Conservation (phyloP, 208 protist species). For the Crithidia bombi region DNA sequence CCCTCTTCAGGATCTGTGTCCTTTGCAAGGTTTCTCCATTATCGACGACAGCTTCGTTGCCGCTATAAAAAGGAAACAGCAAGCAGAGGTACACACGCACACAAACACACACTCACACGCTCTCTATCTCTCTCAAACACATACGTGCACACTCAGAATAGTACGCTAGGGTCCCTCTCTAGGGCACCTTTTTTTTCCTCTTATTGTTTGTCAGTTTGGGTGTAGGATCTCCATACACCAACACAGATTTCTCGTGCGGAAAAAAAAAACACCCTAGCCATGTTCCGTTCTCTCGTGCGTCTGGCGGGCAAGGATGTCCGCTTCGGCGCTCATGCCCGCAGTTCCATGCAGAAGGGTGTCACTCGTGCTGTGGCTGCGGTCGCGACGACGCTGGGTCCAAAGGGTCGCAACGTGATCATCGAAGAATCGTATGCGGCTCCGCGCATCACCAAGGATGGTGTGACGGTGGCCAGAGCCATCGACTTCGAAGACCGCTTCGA, state of each 20-base stretch:
- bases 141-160: too few species aligned
- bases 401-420: slow-evolving; percentile 99
- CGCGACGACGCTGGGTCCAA: slow-evolving; percentile 98
- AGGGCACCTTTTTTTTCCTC: too few species aligned
- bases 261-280: too few species aligned
- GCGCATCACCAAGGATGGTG: slow-evolving; percentile 99
- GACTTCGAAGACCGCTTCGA: slow-evolving; percentile 97
- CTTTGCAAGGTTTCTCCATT: background rate
- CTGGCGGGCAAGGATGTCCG: slow-evolving; percentile 94
- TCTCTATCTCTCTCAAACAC: background rate
- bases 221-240: too few species aligned
- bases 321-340: slow-evolving; percentile 94
- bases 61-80: background rate
- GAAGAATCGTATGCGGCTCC: slow-evolving; percentile 98
- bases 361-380: slow-evolving; percentile 96
- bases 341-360: slow-evolving; percentile 95
- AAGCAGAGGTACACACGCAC: background rate
- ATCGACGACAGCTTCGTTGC: background rate
- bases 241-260: background rate
- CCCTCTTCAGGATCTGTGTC: background rate
- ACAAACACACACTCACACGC: slow-evolving; percentile 1
- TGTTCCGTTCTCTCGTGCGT: slow-evolving; percentile 61
- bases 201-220: too few species aligned
- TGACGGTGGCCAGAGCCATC: slow-evolving; percentile 99
- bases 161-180: too few species aligned